Base-by-base conservation (phyloP, 140 eudicot genomes). In the Bidens hawaiensis region DNA sequence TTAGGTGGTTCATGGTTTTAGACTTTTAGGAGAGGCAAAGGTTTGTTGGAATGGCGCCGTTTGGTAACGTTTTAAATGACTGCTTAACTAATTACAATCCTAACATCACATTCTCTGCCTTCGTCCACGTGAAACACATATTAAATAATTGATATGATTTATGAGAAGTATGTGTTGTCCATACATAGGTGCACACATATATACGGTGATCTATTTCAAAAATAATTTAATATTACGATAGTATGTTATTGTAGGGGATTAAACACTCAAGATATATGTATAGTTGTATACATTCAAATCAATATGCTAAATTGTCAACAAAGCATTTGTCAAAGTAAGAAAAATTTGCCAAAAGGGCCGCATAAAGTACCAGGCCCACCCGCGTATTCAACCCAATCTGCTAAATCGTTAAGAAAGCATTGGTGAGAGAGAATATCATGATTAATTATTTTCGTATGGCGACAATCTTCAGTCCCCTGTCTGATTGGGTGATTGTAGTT, bases 31-130 rank as follows among this genome's bases (percentile, higher is more conserved):
- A 69, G 41, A 42, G 42, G 58, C 74, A 47, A 34, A 59, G 41
- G 21, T 77, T 73, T 61, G 75, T 68, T 71, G 78, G 67, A 50
- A 36, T 23, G 76, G 75, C 59, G 77, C 61, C 56, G 70, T 68
- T 70, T 64, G 84, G 76, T 70, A 36, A 23, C 68, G 73, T 58
- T 42, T 54, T 48, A 53, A 83, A 78, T 71, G 95, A 87, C 91
- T 62, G 33, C 36, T 46, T 53, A 87, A 83, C 95, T 87, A 87
- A 87, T 81, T 76, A 56, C 95, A 83, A 81, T 73, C 81, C 78
- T 57, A 33, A 73, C 63, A 88, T 87, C 90, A 79, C 88, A 83
- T 73, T 73, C 78, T 18, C 24, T 47, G 55, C 31, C 13, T 53
- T 55, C 14, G 11, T 50, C 48, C 48, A 13, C 48, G 6, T 45